These are phyloP conservation scores for Podosphaera fusca DNA, from an alignment of 2,329 filamentous ascomycete genomes.

Conservation along the genomic window DNA sequence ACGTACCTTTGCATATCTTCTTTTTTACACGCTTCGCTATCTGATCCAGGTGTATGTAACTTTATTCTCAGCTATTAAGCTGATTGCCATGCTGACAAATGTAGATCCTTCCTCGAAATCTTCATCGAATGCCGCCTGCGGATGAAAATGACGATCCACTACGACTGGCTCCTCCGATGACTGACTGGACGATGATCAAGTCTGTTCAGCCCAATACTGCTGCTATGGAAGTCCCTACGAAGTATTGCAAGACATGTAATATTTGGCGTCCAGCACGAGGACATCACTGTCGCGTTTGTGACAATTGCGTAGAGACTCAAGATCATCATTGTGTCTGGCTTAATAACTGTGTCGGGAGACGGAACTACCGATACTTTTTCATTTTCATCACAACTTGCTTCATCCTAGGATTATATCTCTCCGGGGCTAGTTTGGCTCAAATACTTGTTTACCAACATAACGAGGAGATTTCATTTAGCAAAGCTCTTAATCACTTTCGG, in stretches of 20 bases:
- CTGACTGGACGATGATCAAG: conserved; percentile 83
- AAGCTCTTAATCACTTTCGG: conserved; percentile 45
- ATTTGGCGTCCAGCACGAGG: conserved; percentile 92
- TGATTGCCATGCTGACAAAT: conserved; percentile 4
- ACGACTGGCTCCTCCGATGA: conserved; percentile 60
- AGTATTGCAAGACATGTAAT: conserved; percentile 94
- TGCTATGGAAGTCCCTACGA: conserved; percentile 93
- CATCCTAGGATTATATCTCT: conserved; percentile 50
- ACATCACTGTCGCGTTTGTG: conserved; percentile 89
- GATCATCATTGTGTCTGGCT: conserved; percentile 98
- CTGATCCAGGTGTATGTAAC: conserved; percentile 68
- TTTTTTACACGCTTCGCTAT: conserved; percentile 75
- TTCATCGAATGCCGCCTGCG: conserved; percentile 65
- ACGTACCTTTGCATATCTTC: conserved; percentile 80
- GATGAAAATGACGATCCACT: conserved; percentile 62
- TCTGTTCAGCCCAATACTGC: conserved; percentile 49
- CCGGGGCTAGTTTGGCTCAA: conserved; percentile 60
- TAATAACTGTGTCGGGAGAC: conserved; percentile 90
- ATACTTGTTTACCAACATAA: conserved; percentile 46
- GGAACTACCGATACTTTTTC: conserved; percentile 97
- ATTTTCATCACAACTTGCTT: conserved; percentile 67
- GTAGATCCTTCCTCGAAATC: conserved; percentile 80
- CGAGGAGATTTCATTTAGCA: conserved; percentile 41
- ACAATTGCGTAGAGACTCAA: conserved; percentile 91
- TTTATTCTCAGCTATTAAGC: background rate